Evolutionary conservation across 148 eudicot genomes (phyloP), one percentile per base, ranked within the genome.

Genomic region (Agrostemma githago): DNA sequence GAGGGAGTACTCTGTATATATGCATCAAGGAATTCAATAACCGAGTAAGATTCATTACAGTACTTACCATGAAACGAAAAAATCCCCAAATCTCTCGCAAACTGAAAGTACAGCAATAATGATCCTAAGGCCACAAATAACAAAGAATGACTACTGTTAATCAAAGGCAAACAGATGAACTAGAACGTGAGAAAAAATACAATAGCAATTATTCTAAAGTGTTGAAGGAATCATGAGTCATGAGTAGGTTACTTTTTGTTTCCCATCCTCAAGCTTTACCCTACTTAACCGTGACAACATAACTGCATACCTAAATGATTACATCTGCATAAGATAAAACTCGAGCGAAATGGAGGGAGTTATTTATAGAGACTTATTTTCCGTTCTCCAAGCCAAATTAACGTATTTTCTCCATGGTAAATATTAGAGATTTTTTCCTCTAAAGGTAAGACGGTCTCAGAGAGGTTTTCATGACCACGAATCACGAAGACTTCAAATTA

Each of bases 1-100:
- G 44, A 42, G 44, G 44, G 44, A 42, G 44, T 42, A 42, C n/a
- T n/a, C n/a, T n/a, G n/a, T n/a, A 42, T 42, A 42, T 6, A 15
- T 48, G 15, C 2, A 9, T 48, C 58, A 60, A 2, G 44, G 9
- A 66, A 59, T n/a, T n/a, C n/a, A n/a, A n/a, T n/a, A n/a, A n/a
- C n/a, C n/a, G n/a, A n/a, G 34, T 34, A 14, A 11, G 39, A 40
- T 43, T 19, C 64, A 8, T 40, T 26, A 68, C 8, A 10, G 19
- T 71, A 62, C 75, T 59, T 64, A 93, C 98, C 98, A 93, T 61
- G 92, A 90, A 76, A 93, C 79, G 72, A 87, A 83, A 20, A 84
- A 56, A 43, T 90, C 96, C 3, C 84, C 86, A 43, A 90, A 69
- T 62, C 85, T 83, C 82, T 89, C 96, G 42, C 82, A 46, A 53